Base-by-base conservation (phyloP, 2,329 filamentous ascomycete genomes). In the Sporothrix pseudoabietina region DNA sequence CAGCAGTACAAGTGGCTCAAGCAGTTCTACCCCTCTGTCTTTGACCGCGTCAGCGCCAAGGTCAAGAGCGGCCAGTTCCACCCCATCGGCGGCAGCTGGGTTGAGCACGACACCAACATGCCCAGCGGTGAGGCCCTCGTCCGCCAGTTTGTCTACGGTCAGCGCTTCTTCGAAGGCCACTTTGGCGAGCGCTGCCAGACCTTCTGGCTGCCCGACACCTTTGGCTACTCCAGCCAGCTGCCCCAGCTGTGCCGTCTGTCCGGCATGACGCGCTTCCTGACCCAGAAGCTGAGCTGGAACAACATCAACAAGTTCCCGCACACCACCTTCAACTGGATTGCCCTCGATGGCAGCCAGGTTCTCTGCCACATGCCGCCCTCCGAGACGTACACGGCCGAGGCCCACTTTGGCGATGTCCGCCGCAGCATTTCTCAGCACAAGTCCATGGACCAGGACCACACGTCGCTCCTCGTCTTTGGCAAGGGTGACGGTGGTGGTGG, bases 301-400 rank as follows among this genome's bases (percentile, higher is more conserved):
- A 98, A 98, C 81, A 98, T 98, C 87, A 98, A 98, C 84, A 97
- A 92, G 79, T 99, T 98, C 83, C 96, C 96, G 0, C 96, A 98
- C 80, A 98, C 96, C 6, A 98, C 96, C 0, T 99, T 99, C 86
- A 97, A 97, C 82, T 99, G 96, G 96, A 94, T 99, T 44, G 90
- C 94, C 14, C 88, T 98, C 16, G 96, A 99, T 81, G 95, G 96
- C 73, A 97, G 93, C 79, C 96, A 98, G 80, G 96, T 99, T 77
- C 89, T 99, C 75, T 98, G 95, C 81, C 96, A 99, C 80, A 99
- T 99, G 96, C 90, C 94, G 3, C 96, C 96, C 1, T 89, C 93
- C 1, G 94, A 99, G 83, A 98, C 96, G 0, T 98, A 99, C 81
- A 98, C 95, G 5, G 92, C 96, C 2, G 91, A 94, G 78, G 96